phyloP scores from a whole-genome alignment of 345 rosid species.

The Citrus trifoliata region DNA sequence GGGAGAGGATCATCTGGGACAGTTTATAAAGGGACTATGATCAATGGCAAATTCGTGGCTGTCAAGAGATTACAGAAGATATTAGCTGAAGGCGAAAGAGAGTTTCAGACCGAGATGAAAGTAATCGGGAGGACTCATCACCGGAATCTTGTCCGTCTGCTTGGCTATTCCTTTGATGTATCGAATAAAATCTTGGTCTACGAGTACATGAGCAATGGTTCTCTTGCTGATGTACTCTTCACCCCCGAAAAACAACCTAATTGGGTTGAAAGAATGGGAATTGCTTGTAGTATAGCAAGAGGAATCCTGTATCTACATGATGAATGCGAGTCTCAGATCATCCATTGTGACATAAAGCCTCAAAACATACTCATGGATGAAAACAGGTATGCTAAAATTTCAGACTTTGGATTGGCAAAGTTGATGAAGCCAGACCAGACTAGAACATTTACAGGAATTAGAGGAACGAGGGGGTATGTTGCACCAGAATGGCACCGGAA shows the following conservation, averaged over 20 bases:
- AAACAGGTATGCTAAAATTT: too few relatives aligned
- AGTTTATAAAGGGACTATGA: slow-evolving; percentile 23
- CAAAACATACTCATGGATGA: slow-evolving; percentile 26
- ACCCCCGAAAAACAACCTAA: slow-evolving; percentile 4
- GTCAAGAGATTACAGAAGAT: slow-evolving; percentile 23
- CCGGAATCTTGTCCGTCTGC: slow-evolving; percentile 19
- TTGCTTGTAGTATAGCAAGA: slow-evolving; percentile 26
- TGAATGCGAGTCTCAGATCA: slow-evolving; percentile 28
- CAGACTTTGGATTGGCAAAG: slow-evolving; percentile 32
- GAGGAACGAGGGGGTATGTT: slow-evolving; percentile 29
- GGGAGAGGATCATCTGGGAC: slow-evolving; percentile 25
- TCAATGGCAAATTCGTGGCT: slow-evolving; percentile 8
- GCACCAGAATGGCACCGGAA: slow-evolving; percentile 34
- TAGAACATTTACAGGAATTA: slow-evolving; percentile 18
- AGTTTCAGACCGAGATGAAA: slow-evolving; percentile 26
- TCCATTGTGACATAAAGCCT: slow-evolving; percentile 34
- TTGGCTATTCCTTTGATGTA: slow-evolving; percentile 26
- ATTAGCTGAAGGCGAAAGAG: slow-evolving; percentile 11
- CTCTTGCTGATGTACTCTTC: slow-evolving; percentile 27
- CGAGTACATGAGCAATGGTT: slow-evolving; percentile 31
- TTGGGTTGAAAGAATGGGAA: slow-evolving; percentile 18
- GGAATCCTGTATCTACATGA: slow-evolving; percentile 27
- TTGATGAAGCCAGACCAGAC: slow-evolving; percentile 33
- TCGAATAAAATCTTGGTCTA: slow-evolving; percentile 25
- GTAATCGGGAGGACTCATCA: slow-evolving; percentile 36